Evolutionary conservation across 148 eudicot species (phyloP).

Genomic region (Beta vulgaris): DNA sequence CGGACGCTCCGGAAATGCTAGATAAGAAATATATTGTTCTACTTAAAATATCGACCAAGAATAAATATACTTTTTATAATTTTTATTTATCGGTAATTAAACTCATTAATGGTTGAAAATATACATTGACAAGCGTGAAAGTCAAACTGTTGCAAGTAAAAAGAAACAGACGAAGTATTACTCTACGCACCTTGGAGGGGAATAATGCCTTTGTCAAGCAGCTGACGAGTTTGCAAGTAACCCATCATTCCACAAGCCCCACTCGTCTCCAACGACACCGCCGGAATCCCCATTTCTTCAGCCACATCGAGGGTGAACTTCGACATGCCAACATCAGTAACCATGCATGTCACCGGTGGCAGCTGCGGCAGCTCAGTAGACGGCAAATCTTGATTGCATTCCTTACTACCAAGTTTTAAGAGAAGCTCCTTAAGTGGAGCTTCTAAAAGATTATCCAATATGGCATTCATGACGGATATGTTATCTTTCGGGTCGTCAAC

Average conservation of each 20-base stretch:
- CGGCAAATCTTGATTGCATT: too few relatives aligned
- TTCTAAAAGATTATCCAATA: background rate
- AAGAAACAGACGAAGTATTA: too few relatives aligned
- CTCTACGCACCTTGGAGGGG: constrained; percentile 19
- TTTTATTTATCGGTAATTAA: too few relatives aligned
- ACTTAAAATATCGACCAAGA: too few relatives aligned
- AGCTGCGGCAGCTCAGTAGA: too few relatives aligned
- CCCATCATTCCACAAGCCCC: constrained; percentile 13
- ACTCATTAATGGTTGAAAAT: too few relatives aligned
- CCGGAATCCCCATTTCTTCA: constrained; percentile 8
- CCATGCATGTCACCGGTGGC: background rate
- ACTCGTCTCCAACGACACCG: constrained; percentile 7
- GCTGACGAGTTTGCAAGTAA: background rate
- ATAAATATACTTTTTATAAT: too few relatives aligned
- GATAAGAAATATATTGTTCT: too few relatives aligned
- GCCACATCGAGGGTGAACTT: background rate
- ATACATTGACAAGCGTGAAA: too few relatives aligned
- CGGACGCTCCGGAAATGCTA: too few relatives aligned
- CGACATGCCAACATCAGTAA: background rate
- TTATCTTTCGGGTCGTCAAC: background rate
- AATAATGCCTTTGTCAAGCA: constrained; percentile 19
- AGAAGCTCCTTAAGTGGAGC: constrained; percentile 20
- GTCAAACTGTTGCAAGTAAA: too few relatives aligned
- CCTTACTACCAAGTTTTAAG: background rate
- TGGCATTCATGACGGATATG: background rate